Percentiles rank a stretch among this genome's conserved stretches.
These are phyloP conservation scores for Plectosphaerella plurivora DNA, from an alignment of 2,329 filamentous ascomycete genomes.

Conservation along the genomic window DNA sequence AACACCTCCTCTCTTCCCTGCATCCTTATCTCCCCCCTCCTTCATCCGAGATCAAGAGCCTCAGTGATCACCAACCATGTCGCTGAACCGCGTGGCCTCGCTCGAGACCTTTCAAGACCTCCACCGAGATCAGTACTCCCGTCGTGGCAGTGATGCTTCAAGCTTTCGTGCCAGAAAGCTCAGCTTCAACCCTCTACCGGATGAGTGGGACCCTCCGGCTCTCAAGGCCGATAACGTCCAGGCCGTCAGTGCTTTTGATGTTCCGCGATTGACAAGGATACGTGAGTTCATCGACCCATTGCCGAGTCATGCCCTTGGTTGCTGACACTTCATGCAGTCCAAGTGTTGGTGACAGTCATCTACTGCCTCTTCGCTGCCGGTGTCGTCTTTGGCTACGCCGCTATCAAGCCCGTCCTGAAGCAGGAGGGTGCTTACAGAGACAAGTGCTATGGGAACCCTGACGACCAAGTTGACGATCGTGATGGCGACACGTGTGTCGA, in stretches of 20 bases:
- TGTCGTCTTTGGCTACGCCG: constrained; percentile 79
- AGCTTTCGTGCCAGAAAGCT: constrained; percentile 40
- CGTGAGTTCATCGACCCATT: constrained; percentile 31
- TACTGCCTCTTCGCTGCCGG: constrained; percentile 49
- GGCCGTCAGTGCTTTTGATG: constrained; percentile 48
- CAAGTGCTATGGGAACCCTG: constrained; percentile 42
- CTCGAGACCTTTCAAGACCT: constrained; percentile 46
- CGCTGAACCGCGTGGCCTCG: constrained; percentile 46
- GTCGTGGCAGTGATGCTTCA: constrained; percentile 42
- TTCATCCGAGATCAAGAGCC: neutral
- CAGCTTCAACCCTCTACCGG: constrained; percentile 51
- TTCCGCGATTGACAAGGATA: constrained; percentile 49
- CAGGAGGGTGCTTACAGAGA: constrained; percentile 66
- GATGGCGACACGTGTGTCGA: constrained; percentile 43
- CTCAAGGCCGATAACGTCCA: constrained; percentile 35
- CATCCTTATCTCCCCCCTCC: neutral
- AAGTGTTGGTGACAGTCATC: constrained; percentile 29
- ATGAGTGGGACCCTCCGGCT: constrained; percentile 42
- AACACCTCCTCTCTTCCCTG: no score
- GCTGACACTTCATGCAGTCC: constrained; percentile 19
- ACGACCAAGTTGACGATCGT: constrained; percentile 13
- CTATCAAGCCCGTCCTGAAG: constrained; percentile 76
- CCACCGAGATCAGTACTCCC: constrained; percentile 28
- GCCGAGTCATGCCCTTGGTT: neutral
- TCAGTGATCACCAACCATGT: constrained; percentile 31